Evolutionary conservation across 768 basidiomycete species (phyloP), one percentile per base, ranked within the genome.

Genomic region (Russula sp.): DNA sequence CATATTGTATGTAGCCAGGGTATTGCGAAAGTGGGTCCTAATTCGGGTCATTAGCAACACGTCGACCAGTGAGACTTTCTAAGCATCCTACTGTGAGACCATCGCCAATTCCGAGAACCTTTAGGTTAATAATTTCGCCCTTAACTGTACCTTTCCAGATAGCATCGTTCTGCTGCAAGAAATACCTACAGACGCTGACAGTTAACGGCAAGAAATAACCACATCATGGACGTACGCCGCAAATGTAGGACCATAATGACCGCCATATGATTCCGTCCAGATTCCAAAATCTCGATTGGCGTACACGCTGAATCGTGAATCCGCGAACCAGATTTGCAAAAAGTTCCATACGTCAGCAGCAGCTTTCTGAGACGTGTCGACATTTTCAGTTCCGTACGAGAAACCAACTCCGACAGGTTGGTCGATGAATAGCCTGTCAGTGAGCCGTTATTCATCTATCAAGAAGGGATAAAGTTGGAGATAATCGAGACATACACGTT

Each of bases 341-440:
- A 86, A 83, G 67, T 73, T 77, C 85, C 85, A 88, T 9, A 86
- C 72, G 66, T 85, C 84, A 11, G 75, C 69, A 0, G 86, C 86
- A 2, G 85, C 85, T 58, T 77, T 70, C 61, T 79, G 75, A 10
- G 84, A 83, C 8, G 82, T 84, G 16, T 79, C 78, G 49, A 85
- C 83, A 10, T 71, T 75, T 40, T 76, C 69, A 13, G 75, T 76
- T 6, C 85, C 84, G 69, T 86, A 78, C 2, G 84, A 86, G 75
- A 86, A 87, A 32, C 86, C 86, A 10, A 80, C 80, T 14, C 84
- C 84, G 18, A 84, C 71, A 24, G 85, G 85, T 68, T 86, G 85
- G 63, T 86, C 85, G 62, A 86, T 84, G 73, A 79, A 86, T n/a
- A 86, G 72, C 22, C 74, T 75, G 57, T 9, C 32, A 10, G 32